Conservation (phyloP, 345 rosid species). For the Hypericum androsaemum region DNA sequence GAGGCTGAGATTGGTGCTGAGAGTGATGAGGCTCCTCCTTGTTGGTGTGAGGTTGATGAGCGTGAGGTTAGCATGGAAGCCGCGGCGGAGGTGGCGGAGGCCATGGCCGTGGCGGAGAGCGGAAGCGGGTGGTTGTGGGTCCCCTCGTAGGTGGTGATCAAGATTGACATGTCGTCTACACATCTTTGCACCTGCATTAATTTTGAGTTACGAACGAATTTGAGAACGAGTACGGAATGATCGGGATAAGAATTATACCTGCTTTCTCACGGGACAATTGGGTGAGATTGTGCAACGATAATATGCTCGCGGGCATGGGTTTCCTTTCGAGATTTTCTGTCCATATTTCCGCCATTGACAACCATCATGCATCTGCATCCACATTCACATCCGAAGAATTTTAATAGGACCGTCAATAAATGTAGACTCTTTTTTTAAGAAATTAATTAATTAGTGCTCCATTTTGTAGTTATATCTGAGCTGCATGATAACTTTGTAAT, state of each 20-base stretch:
- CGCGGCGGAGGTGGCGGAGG: constrained; percentile 88
- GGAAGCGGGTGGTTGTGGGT: constrained; percentile 89
- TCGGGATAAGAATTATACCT: background rate
- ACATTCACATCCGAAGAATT: background rate
- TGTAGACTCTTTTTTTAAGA: background rate
- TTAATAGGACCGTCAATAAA: background rate
- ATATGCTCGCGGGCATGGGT: constrained; percentile 7
- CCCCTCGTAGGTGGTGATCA: constrained; percentile 90
- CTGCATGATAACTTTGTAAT: no score
- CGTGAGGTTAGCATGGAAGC: constrained; percentile 75
- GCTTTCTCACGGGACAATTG: constrained; percentile 4
- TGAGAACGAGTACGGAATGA: no score
- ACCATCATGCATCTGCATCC: constrained; percentile 5
- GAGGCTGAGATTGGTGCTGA: no score
- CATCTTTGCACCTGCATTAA: constrained; percentile 42
- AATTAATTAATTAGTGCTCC: no score
- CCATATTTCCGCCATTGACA: constrained; percentile 11
- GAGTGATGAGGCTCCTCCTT: no score
- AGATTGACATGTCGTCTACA: constrained; percentile 69
- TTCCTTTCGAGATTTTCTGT: constrained; percentile 4
- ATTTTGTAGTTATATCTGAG: no score
- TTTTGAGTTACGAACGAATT: no score
- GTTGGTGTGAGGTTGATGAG: constrained; percentile 27
- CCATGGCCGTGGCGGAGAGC: constrained; percentile 87
- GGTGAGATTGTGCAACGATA: constrained; percentile 7